Base-by-base conservation (phyloP, 192 early-diverging fungal species). In the Gryganskiella cystojenkinii region DNA sequence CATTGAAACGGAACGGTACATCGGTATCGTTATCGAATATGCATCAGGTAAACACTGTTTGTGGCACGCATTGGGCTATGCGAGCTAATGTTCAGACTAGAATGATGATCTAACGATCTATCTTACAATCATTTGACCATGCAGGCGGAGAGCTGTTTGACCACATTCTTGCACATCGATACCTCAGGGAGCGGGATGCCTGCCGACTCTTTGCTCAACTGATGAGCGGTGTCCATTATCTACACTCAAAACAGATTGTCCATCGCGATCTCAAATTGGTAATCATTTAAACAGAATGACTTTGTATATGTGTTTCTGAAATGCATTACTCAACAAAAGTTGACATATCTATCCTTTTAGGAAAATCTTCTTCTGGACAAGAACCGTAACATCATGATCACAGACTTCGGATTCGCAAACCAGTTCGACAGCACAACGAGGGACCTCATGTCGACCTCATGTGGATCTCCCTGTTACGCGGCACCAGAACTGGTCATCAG, bases 381-480 rank as follows among this genome's bases (percentile, higher is more conserved):
- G 49, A 87, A 96, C 69, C 88, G 94, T 50, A 96, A 97, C 79
- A 90, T 99, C 37, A 92, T 96, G 70, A 98, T 99, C 81, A 97
- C 97, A 13, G 97, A 99, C 71, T 99, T 99, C 90, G 97, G 97
- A 28, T 99, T 99, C 80, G 96, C 97, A 20, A 98, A 96, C 67
- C 90, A 94, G 83, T 93, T 94, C 47, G 81, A 86, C 24, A 84
- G 86, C 17, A 86, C 93, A 2, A 84, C 85, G 53, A 88, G 91
- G 76, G 92, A 94, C 66, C 82, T 98, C 56, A 91, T 99, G 88
- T 84, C 92, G 4, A 99, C 98, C 3, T 94, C 92, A 24, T 99
- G 98, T 69, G 98, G 98, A 15, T 96, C 95, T 56, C 98, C 98
- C 15, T 98, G 97, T 82, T 99, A 99, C 80, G 98, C 98, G 1